A percentile compares a stretch with the other conserved stretches of the same genome.
These are phyloP conservation scores for Pleurotus sapidus DNA, from an alignment of 768 basidiomycete species.

Conservation along the genomic window DNA sequence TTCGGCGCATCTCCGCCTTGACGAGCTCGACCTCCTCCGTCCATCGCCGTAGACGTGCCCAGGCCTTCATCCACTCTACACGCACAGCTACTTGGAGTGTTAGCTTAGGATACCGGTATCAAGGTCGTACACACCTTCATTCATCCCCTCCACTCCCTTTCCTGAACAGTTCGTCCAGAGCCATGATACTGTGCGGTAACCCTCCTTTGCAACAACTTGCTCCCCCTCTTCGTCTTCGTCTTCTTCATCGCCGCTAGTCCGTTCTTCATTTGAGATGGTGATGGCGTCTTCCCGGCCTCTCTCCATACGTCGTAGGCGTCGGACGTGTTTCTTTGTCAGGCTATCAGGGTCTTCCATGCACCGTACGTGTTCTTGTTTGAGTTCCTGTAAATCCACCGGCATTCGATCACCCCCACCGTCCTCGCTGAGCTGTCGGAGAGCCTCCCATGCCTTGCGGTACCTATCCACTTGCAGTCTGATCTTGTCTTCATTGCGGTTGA, in stretches of 20 bases:
- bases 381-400: background rate
- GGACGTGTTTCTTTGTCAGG: background rate
- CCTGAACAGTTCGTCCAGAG: background rate
- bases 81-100: conserved; percentile 2
- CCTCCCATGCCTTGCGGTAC: background rate
- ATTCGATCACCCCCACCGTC: background rate
- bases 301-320: background rate
- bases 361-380: background rate
- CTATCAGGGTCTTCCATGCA: background rate
- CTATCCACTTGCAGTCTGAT: background rate
- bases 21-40: conserved; percentile 12
- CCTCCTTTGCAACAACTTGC: background rate
- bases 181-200: background rate
- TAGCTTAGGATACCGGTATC: background rate
- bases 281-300: background rate
- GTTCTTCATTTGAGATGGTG: background rate
- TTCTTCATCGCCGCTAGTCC: background rate
- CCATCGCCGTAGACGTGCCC: conserved; percentile 10
- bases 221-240: conserved; percentile 1
- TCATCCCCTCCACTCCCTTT: background rate
- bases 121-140: background rate
- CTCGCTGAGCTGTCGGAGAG: background rate
- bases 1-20: conserved; percentile 10
- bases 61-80: conserved; percentile 14
- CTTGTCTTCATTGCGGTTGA: conserved; percentile 1